Conservation (phyloP, 2,329 filamentous ascomycete genomes). For the Penicillium frequentans region DNA sequence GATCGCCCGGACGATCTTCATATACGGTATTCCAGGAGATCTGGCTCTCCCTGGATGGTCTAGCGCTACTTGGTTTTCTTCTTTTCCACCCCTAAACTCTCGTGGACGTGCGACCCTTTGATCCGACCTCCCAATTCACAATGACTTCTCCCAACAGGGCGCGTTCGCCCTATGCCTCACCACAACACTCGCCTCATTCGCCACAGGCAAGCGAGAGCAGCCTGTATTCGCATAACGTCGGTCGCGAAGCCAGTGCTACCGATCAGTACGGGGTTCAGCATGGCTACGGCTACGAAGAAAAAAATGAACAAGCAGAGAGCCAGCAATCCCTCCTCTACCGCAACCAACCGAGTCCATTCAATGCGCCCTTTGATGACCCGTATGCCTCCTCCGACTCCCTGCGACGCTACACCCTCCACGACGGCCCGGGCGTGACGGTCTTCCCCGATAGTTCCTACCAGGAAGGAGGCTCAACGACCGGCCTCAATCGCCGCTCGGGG, state of each 20-base stretch:
- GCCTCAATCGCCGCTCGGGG: constrained; percentile 46
- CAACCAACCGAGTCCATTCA: constrained; percentile 44
- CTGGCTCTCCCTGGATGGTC: constrained; percentile 12
- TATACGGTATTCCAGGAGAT: constrained; percentile 7
- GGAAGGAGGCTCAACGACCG: constrained; percentile 39
- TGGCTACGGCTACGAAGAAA: constrained; percentile 23
- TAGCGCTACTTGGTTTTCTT: constrained; percentile 1
- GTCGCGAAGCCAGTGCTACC: constrained; percentile 14
- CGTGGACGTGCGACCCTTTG: not conserved
- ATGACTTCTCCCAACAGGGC: no score
- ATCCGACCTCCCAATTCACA: not conserved
- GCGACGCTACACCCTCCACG: constrained; percentile 33
- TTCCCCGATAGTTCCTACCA: constrained; percentile 54
- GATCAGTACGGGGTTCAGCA: not conserved
- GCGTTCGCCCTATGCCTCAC: no score
- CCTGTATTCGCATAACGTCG: constrained; percentile 11
- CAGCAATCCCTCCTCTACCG: constrained; percentile 29
- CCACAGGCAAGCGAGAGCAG: constrained; percentile 19
- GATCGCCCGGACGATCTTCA: not conserved
- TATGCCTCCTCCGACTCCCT: constrained; percentile 40
- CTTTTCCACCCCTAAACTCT: not conserved
- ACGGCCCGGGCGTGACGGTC: constrained; percentile 55
- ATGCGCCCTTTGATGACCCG: constrained; percentile 49
- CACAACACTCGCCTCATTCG: constrained; percentile 15
- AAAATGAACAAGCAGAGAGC: constrained; percentile 20